phyloP scores from a whole-genome alignment of 345 rosid species.

The Boechera stricta region DNA sequence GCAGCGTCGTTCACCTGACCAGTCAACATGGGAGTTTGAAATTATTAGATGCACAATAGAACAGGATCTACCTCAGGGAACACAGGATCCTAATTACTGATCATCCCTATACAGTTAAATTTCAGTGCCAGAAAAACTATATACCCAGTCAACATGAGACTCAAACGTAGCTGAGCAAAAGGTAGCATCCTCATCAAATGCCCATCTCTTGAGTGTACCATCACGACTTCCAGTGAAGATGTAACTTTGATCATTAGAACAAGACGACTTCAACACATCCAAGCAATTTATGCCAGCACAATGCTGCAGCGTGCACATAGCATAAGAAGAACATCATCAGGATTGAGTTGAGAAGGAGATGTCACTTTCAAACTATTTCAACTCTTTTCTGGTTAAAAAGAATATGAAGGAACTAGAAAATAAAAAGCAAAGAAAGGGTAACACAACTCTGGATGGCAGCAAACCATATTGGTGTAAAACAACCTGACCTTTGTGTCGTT shows the following conservation, averaged over 20 bases:
- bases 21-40: conserved; percentile 32
- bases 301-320: conserved; percentile 68
- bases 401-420: background rate
- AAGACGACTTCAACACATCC: conserved; percentile 67
- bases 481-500: conserved; percentile 72
- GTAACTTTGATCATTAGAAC: conserved; percentile 57
- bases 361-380: background rate
- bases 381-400: background rate
- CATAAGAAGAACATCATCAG: conserved; percentile 40
- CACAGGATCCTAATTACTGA: conserved; percentile 14
- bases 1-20: conserved; percentile 91
- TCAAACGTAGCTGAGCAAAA: conserved; percentile 94
- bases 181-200: conserved; percentile 66
- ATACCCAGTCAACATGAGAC: conserved; percentile 99
- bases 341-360: conserved; percentile 10
- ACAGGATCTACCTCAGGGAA: conserved; percentile 7
- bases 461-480: conserved; percentile 10
- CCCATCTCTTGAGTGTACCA: conserved; percentile 97
- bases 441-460: conserved; percentile 4
- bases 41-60: conserved; percentile 19
- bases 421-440: conserved; percentile 6
- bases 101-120: conserved; percentile 26
- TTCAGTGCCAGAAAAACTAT: conserved; percentile 10
- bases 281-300: conserved; percentile 96
- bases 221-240: conserved; percentile 99